Percentiles rank a stretch among this genome's conserved stretches.
Evolutionary conservation across 2,329 filamentous ascomycete species (phyloP).

Genomic region (Fusarium lateritium): DNA sequence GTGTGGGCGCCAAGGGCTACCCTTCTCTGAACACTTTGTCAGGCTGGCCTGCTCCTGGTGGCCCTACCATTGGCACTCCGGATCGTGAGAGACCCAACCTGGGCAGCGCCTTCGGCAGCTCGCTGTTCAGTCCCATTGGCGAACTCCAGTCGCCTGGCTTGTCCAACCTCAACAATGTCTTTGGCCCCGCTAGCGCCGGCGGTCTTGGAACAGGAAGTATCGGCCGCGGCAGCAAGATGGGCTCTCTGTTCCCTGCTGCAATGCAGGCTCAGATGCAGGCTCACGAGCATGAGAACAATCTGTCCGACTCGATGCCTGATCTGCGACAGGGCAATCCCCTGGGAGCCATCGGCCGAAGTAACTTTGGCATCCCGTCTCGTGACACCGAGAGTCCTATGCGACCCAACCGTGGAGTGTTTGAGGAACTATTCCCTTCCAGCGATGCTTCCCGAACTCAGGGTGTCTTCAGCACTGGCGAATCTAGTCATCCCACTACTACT

Average conservation of each 20-base stretch:
- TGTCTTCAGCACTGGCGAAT: constrained; percentile 58
- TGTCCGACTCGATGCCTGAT: constrained; percentile 71
- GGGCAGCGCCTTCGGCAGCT: constrained; percentile 78
- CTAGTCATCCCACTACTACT: constrained; percentile 53
- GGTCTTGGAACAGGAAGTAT: constrained; percentile 74
- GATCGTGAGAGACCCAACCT: constrained; percentile 74
- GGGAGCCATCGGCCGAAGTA: constrained; percentile 76
- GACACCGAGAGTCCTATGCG: constrained; percentile 74
- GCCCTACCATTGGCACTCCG: constrained; percentile 74
- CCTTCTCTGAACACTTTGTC: constrained; percentile 71
- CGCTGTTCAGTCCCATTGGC: constrained; percentile 82
- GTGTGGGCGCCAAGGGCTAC: constrained; percentile 84
- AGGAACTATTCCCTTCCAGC: constrained; percentile 65
- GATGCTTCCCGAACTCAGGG: constrained; percentile 53
- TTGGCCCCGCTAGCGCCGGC: constrained; percentile 73
- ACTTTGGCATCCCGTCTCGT: constrained; percentile 67
- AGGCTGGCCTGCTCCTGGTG: constrained; percentile 72
- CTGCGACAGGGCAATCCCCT: constrained; percentile 74
- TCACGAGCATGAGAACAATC: constrained; percentile 74
- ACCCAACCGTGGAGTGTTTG: constrained; percentile 67
- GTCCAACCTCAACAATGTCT: constrained; percentile 77
- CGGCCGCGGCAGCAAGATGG: constrained; percentile 84
- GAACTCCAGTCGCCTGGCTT: constrained; percentile 84
- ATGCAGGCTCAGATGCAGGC: constrained; percentile 93
- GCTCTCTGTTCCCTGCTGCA: constrained; percentile 86